Base-by-base conservation (phyloP, 176 grass and related monocot species). In the Zoysia pacifica region DNA sequence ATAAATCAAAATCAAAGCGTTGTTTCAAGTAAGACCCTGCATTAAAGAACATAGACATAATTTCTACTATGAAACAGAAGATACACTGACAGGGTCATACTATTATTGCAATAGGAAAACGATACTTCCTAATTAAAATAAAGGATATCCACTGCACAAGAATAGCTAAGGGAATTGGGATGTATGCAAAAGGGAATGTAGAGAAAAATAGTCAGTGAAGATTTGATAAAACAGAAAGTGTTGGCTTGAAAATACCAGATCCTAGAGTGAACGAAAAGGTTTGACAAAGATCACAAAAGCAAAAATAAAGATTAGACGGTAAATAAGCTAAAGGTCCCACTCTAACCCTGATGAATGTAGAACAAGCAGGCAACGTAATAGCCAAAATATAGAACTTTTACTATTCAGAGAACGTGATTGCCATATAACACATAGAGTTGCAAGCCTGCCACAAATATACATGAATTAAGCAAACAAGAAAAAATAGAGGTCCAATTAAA, bases 401-500 rank as follows among this genome's bases (percentile, higher is more conserved):
- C 8, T 3, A 49, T 42, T 28, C 10, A 20, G 15, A 42, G 1
- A 72, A 50, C 10, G 47, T 42, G 19, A 7, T 14, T 16, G n/a
- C 2, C 19, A 56, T 44, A 16, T 10, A 18, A 45, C 6, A 37
- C 11, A 28, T 0, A 50, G 49, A 58, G 47, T 4, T 2, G 48
- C 14, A 75, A 73, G 18, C 1, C 67, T 7, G 39, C 14, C 46
- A 56, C 5, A 56, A 74, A 83, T 54, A 74, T 54, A 82, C 35
- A 73, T 20, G 15, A 64, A 20, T 41, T 40, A 82, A 68, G 13
- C 50, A 45, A 53, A 66, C 5, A 65, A 15, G 10, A 50, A 72
- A 52, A 2, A 42, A 28, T 41, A 40, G 36, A 66, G 43, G 9
- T 35, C 12, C 12, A 82, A 36, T 7, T 45, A 55, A 74, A 53